phyloP scores from a whole-genome alignment of 176 grass and related monocot species.

The Aegilops sharonensis region DNA sequence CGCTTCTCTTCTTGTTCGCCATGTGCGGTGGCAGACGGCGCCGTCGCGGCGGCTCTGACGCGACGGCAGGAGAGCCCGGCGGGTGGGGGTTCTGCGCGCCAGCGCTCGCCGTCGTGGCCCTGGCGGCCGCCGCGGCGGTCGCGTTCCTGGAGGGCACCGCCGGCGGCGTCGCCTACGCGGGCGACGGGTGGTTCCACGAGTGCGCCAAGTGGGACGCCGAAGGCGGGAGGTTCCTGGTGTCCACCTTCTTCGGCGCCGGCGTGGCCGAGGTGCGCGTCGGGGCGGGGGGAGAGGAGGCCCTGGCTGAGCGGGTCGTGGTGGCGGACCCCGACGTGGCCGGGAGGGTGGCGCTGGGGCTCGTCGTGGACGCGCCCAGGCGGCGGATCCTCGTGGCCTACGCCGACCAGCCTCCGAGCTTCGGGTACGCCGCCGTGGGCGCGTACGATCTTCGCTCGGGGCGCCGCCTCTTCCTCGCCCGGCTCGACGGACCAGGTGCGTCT shows the following conservation, averaged over 20 bases:
- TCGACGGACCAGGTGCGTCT: slow-evolving; percentile 64
- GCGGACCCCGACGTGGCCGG: slow-evolving; percentile 53
- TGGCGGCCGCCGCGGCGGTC: slow-evolving; percentile 56
- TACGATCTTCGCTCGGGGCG: slow-evolving; percentile 78
- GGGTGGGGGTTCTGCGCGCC: slow-evolving; percentile 10
- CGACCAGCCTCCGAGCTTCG: slow-evolving; percentile 34
- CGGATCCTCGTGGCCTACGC: slow-evolving; percentile 70
- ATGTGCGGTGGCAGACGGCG: slow-evolving; percentile 52
- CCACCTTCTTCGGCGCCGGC: slow-evolving; percentile 55
- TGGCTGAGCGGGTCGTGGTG: slow-evolving; percentile 49
- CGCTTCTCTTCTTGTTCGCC: background rate
- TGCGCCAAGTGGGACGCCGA: slow-evolving; percentile 94
- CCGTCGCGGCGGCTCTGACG: background rate
- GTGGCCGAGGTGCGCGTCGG: slow-evolving; percentile 52
- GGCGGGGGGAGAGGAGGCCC: background rate
- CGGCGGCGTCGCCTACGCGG: slow-evolving; percentile 46
- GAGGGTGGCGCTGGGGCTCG: slow-evolving; percentile 53
- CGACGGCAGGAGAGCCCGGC: background rate
- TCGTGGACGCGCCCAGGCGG: slow-evolving; percentile 47
- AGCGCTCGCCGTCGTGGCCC: slow-evolving; percentile 31
- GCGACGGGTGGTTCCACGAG: slow-evolving; percentile 68
- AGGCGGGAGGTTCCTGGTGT: slow-evolving; percentile 56
- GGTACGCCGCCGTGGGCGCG: slow-evolving; percentile 63
- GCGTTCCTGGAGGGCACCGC: slow-evolving; percentile 67
- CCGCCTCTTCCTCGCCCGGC: slow-evolving; percentile 71